Evolutionary conservation across 805 yeast species (phyloP), one percentile per base, ranked within the genome.

Genomic region (Debaryomyces maramus): DNA sequence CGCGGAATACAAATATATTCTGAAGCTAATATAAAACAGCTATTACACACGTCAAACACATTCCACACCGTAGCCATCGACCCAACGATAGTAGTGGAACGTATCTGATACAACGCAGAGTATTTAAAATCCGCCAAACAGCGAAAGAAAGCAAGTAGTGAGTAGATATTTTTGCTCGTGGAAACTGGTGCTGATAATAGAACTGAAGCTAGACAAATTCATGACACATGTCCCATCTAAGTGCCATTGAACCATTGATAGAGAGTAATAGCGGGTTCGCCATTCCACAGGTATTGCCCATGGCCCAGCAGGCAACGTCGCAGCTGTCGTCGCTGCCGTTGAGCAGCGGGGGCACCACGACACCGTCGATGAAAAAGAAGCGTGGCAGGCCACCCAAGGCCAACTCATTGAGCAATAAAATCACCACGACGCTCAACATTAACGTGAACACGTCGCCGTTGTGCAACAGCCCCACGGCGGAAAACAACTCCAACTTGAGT

Each of bases 341-440:
- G 15, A 19, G 23, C 14, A 19, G 36, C 16, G 24, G 38, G 14
- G 29, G 32, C 26, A 27, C 11, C 10, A 23, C 32, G 16, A 39
- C 54, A 21, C 48, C 52, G 3, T 64, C 70, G 3, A 55, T 59
- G 13, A 70, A 67, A 46, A 52, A 63, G 36, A 70, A 65, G 47
- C 52, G 75, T 47, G 75, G 75, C n/a, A 58, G 75, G 48, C 75
- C 75, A 6, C 74, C 75, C 26, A 70, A 70, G 53, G 61, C 69
- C 2, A 50, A 59, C n/a, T 60, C 66, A 15, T 53, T 65, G 19
- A 50, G 61, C 28, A 64, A 59, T 44, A 62, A 63, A 43, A 66
- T 65, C 42, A 65, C 71, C 32, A 60, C 67, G 34, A 65, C 73
- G 7, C 52, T 68, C 47, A 70, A 70, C 48, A 67, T 70, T 51